A percentile compares a stretch with the other conserved stretches of the same genome.
Evolutionary conservation across 176 grass and related monocot species (phyloP).

Genomic region (Zea luxurians): DNA sequence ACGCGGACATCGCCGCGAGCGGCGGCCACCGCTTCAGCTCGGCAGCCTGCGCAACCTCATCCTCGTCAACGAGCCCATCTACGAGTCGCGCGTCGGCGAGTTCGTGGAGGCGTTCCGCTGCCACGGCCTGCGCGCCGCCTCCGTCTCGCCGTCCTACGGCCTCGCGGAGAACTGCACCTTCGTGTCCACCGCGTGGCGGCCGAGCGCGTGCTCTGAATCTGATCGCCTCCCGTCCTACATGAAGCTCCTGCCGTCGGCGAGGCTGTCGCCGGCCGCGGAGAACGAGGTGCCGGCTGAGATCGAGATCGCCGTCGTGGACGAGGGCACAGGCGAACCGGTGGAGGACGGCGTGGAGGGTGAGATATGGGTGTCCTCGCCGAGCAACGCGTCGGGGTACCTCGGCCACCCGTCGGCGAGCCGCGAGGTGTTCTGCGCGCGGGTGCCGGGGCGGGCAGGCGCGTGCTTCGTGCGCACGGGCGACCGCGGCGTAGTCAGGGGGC

Average conservation of each 20-base stretch:
- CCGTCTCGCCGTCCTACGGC: slow-evolving; percentile 57
- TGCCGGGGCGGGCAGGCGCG: slow-evolving; percentile 21
- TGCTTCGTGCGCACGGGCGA: slow-evolving; percentile 65
- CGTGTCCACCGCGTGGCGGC: slow-evolving; percentile 65
- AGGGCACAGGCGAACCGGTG: slow-evolving; percentile 48
- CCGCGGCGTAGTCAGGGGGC: slow-evolving; percentile 40
- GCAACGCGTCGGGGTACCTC: slow-evolving; percentile 67
- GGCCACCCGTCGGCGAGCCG: slow-evolving; percentile 51
- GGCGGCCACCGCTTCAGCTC: slow-evolving; percentile 26
- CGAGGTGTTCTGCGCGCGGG: slow-evolving; percentile 43
- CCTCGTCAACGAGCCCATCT: slow-evolving; percentile 62
- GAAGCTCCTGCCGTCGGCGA: slow-evolving; percentile 56
- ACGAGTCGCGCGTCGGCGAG: slow-evolving; percentile 41
- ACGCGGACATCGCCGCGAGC: slow-evolving; percentile 8
- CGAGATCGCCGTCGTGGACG: slow-evolving; percentile 48
- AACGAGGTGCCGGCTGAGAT: slow-evolving; percentile 32
- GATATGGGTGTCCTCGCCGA: slow-evolving; percentile 64
- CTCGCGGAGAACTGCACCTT: slow-evolving; percentile 71
- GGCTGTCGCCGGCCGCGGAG: background rate
- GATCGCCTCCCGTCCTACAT: slow-evolving; percentile 33
- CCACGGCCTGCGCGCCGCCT: slow-evolving; percentile 31
- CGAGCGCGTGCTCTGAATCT: background rate
- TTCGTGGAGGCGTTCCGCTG: slow-evolving; percentile 42
- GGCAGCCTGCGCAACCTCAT: slow-evolving; percentile 61
- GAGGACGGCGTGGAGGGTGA: slow-evolving; percentile 60